Conservation (phyloP, 2,329 filamentous ascomycete species). For the Fusarium sp. region DNA sequence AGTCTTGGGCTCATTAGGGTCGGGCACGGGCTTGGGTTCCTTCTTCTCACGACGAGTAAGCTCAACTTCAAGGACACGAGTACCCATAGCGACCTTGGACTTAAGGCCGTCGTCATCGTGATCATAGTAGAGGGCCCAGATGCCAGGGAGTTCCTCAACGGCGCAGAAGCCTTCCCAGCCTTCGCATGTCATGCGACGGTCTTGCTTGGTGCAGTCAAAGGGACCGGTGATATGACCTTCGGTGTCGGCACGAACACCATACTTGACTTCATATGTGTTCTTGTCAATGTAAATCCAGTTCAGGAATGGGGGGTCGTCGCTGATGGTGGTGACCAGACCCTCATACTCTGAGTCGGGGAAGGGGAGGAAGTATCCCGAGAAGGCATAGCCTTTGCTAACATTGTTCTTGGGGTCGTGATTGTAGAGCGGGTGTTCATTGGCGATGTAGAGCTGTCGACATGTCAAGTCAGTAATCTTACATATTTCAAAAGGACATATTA, state of each 20-base stretch:
- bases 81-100: conserved; percentile 63
- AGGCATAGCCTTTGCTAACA: conserved; percentile 67
- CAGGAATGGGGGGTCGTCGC: conserved; percentile 64
- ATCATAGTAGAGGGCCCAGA: conserved; percentile 66
- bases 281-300: conserved; percentile 67
- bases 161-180: conserved; percentile 67
- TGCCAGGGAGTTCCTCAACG: conserved; percentile 59
- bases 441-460: conserved; percentile 48
- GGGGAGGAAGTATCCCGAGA: conserved; percentile 70
- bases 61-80: conserved; percentile 69
- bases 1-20: conserved; percentile 39
- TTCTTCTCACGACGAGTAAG: conserved; percentile 66
- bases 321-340: conserved; percentile 65
- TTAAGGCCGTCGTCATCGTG: conserved; percentile 61
- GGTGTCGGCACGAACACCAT: conserved; percentile 60
- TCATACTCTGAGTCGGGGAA: conserved; percentile 67
- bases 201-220: conserved; percentile 68
- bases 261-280: conserved; percentile 63
- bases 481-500: background rate
- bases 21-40: conserved; percentile 47
- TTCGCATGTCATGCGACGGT: conserved; percentile 65
- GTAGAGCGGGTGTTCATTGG: conserved; percentile 49
- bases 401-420: conserved; percentile 54
- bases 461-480: conserved; percentile 3
- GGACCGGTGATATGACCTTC: conserved; percentile 63